Percentiles rank a stretch among this genome's conserved stretches.
phyloP scores from a whole-genome alignment of 139 green algal species.

The Edaphochlamys debaryana region DNA sequence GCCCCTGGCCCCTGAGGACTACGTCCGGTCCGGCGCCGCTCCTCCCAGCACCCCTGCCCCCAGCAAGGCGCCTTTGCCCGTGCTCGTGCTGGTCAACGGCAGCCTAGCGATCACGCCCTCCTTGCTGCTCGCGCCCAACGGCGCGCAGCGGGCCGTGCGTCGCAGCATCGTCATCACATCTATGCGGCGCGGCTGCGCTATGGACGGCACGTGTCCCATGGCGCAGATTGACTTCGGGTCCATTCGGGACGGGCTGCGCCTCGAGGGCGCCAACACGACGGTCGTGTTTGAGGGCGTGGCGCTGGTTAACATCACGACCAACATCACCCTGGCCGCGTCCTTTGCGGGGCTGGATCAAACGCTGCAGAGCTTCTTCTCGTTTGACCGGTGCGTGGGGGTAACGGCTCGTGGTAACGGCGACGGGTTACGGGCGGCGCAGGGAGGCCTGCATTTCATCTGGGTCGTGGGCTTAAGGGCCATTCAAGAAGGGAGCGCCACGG shows the following conservation, averaged over 20 bases:
- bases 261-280: conserved; percentile 29
- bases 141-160: conserved; percentile 10
- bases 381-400: conserved; percentile 34
- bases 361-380: background rate
- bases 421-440: too few relatives aligned
- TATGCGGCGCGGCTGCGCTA: conserved; percentile 1
- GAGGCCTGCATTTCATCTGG: too few relatives aligned
- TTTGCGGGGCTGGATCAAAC: background rate
- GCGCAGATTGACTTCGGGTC: conserved; percentile 8
- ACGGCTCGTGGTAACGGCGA: too few relatives aligned
- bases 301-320: background rate
- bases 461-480: too few relatives aligned
- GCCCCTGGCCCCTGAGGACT: conserved; percentile 14
- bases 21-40: too few relatives aligned
- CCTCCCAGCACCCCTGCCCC: background rate
- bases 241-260: background rate
- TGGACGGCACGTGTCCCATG: background rate
- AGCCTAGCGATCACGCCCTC: background rate
- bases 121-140: background rate
- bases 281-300: conserved; percentile 22
- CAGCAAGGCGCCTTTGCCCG: background rate
- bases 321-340: background rate
- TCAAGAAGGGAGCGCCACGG: too few relatives aligned
- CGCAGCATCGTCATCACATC: conserved; percentile 19
- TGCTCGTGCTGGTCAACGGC: conserved; percentile 29